phyloP scores from a whole-genome alignment of 1,284 basidiomycete genomes.

The Schizophyllum amplum region DNA sequence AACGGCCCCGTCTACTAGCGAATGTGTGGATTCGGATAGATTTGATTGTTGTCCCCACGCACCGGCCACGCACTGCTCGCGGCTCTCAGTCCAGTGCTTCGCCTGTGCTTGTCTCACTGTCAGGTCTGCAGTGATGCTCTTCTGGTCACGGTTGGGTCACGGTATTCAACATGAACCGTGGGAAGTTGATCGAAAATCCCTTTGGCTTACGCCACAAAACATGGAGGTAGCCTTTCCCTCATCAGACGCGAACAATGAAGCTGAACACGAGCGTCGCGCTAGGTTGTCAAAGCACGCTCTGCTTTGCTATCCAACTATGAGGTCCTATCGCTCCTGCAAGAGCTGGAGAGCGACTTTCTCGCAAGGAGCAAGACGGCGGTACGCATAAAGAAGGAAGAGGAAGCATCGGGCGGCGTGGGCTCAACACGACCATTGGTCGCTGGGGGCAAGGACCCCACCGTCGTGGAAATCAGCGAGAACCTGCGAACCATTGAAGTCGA shows the following conservation, averaged over 20 bases:
- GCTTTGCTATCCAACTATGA: conserved; percentile 84
- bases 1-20: too few relatives aligned
- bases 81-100: too few relatives aligned
- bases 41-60: too few relatives aligned
- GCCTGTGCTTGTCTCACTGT: too few relatives aligned
- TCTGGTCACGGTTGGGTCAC: too few relatives aligned
- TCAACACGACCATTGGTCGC: conserved; percentile 18
- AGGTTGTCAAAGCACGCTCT: conserved; percentile 74
- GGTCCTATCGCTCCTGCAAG: conserved; percentile 72
- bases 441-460: conserved; percentile 24
- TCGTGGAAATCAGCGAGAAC: conserved; percentile 66
- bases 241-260: background rate
- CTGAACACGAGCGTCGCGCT: background rate
- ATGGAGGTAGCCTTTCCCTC: background rate
- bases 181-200: background rate
- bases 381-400: conserved; percentile 67
- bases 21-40: too few relatives aligned
- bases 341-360: conserved; percentile 69
- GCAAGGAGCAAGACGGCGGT: conserved; percentile 53
- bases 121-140: too few relatives aligned
- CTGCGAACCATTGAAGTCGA: conserved; percentile 85
- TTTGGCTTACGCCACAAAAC: background rate
- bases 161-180: background rate
- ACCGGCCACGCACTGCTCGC: too few relatives aligned
- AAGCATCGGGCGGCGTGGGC: conserved; percentile 18